Evolutionary conservation across 805 yeast genomes (phyloP), one percentile per base, ranked within the genome.

Genomic region (Sungouiozyma ichnusensis): DNA sequence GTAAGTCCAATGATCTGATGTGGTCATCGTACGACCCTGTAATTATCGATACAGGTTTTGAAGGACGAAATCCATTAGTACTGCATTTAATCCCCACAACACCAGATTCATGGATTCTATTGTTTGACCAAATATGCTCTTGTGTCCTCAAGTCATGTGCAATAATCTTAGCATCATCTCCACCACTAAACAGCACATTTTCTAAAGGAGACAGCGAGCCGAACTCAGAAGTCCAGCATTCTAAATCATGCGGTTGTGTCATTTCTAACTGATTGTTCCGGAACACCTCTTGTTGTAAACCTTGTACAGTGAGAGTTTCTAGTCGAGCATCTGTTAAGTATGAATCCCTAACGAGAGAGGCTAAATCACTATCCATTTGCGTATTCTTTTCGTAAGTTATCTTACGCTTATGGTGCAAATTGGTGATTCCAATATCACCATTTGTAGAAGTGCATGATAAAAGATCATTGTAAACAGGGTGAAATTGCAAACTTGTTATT

Each of bases 1-100:
- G 62, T 36, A 85, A 55, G 61, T 88, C 97, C 32, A 85, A 64
- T 1, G 74, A 62, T 41, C 87, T 69, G 38, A 92, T 60, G 43
- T 72, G 59, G 54, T 90, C 97, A 60, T 90, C 98, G 60, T 90
- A 90, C 0, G 95, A 82, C 0, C 98, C 98, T 0, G 97, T 86
- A 79, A 62, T 42, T 3, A 62, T 44, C 3, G 62, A 54, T 1
- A 62, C 60, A 2, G 63, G 58, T 18, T 44, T 48, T 2, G 44
- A 24, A 6, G 33, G 14, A 19, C 64, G 48, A 38, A 59, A 60
- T 4, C 48, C 52, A 3, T 45, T 33, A 2, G 51, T 51, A 19
- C 59, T 64, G 17, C 74, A 62, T 37, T 88, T 72, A 15, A 92
- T 81, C 1, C 94, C 78, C 3, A 87, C 90, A 1, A 90, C 85